Base-by-base conservation (phyloP, 2,329 filamentous ascomycete genomes). In the Scolecobasidium constrictum region DNA sequence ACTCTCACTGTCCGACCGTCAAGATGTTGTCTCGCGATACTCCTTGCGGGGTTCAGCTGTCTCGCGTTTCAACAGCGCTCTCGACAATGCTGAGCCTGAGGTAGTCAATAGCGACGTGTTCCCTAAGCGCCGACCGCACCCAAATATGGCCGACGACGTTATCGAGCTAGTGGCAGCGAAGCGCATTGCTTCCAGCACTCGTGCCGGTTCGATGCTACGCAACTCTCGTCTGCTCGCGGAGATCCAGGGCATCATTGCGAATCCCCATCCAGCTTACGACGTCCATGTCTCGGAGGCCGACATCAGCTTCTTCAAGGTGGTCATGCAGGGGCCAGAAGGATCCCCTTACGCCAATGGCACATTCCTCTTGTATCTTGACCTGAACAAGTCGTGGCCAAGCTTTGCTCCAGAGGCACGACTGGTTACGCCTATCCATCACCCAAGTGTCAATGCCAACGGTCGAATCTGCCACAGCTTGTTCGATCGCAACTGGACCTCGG, bases 281-380 rank as follows among this genome's bases (percentile, higher is more conserved):
- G 47, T 65, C 23, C 66, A 62, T 45, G 55, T 66, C 19, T 59
- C 52, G 17, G 60, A 64, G 42, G 47, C 48, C 19, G 60, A 65
- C 43, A 58, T 65, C 45, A 52, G 49, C 2, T 62, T 65, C 50
- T 64, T 58, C 60, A 65, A 66, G 46, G 48, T 65, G 5, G 56
- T 62, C 6, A 60, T 66, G 51, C 45, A 54, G 38, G 62, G 58
- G 13, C 54, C 61, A 5, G 46, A 49, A 12, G 53, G 48, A 6
- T 51, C 55, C 36, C 48, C 59, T 2, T 63, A 64, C 40, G 48
- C 51, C 2, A 47, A 44, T 15, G 59, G 56, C 17, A 54, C 50
- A 1, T 63, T 63, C 48, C 17, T 63, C 18, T 47, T 64, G 4
- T 63, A 63, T 43, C 48, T 62, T 3, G 54, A 61, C 34, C 59